Evolutionary conservation across 1,284 basidiomycete species (phyloP), one percentile per base, ranked within the genome.

Genomic region (Schizophyllum commune): DNA sequence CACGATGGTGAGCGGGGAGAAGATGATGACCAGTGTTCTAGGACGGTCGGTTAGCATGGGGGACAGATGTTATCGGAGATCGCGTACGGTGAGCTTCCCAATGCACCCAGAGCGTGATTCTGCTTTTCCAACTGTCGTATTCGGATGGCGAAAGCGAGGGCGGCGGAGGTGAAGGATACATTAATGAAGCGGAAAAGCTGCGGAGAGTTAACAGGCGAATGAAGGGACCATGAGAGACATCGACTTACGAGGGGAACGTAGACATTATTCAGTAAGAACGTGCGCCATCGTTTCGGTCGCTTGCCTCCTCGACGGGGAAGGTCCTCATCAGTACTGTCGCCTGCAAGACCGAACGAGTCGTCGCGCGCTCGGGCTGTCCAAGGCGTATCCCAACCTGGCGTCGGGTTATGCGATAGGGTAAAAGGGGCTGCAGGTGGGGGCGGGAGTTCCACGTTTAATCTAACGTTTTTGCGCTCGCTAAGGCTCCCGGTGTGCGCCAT

Each of bases 181-280:
- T 96, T 96, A 72, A 90, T 82, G 64, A 92, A 80, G 61, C 94
- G 89, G 71, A 94, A 92, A 47, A 96, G 79, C 84, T 96, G 60
- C 66, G 69, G 19, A 70, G 68, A 67, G 64, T 73, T 60, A 65
- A 77, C 66, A 27, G 73, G 69, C 21, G 72, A 70, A 59, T 22
- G 6, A 7, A 22, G 58, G 64, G 56, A 60, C 61, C 32, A 56
- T 66, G 52, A 55, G 58, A 32, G 11, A 52, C 21, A 51, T 58
- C 7, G n/a, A 72, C 82, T 60, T 66, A 91, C 91, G 75, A 92
- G 70, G 59, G 91, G 91, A 58, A 91, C 88, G 71, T 90, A 91
- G 59, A 80, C 73, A 65, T 92, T 90, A 58, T 78, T 81, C 47
- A 92, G 74, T 62, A 91, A 81, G 68, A 89, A 92, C 17, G 76